phyloP scores from a whole-genome alignment of 2,329 filamentous ascomycete genomes.

The Calonectria pseudoreteaudii region DNA sequence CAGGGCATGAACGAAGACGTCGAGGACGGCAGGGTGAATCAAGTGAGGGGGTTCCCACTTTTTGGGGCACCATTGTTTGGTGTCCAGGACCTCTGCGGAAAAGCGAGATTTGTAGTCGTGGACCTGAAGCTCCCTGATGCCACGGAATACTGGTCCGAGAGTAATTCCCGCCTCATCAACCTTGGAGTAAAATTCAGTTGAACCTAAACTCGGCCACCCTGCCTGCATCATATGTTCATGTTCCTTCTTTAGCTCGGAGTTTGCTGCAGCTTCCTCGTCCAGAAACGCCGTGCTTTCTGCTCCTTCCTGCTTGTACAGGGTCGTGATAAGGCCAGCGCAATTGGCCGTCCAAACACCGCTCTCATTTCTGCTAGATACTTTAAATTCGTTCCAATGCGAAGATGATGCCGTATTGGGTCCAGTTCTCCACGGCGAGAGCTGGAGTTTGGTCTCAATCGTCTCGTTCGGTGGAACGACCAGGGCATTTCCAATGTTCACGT shows the following conservation, averaged over 20 bases:
- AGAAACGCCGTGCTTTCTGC: not conserved
- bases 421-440: not conserved
- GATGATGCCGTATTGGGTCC: not conserved
- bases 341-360: not conserved
- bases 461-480: not conserved
- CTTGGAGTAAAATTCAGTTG: not conserved
- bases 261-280: not conserved
- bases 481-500: not conserved
- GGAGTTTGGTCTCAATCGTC: not conserved
- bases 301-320: not conserved
- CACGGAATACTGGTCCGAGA: not conserved
- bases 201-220: not conserved
- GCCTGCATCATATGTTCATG: not conserved
- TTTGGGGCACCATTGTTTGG: not conserved
- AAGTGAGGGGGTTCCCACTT: not conserved
- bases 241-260: not conserved
- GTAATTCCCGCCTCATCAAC: not conserved
- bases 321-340: not conserved
- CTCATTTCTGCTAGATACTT: constrained; percentile 1
- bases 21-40: not conserved
- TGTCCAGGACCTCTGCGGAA: not conserved
- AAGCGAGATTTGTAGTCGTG: not conserved
- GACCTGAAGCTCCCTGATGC: not conserved
- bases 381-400: not conserved
- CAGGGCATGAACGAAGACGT: not conserved